A percentile compares a stretch with the other conserved stretches of the same genome.
These are phyloP conservation scores for Pythium volutum DNA, from an alignment of 352 stramenopile species.

Conservation along the genomic window DNA sequence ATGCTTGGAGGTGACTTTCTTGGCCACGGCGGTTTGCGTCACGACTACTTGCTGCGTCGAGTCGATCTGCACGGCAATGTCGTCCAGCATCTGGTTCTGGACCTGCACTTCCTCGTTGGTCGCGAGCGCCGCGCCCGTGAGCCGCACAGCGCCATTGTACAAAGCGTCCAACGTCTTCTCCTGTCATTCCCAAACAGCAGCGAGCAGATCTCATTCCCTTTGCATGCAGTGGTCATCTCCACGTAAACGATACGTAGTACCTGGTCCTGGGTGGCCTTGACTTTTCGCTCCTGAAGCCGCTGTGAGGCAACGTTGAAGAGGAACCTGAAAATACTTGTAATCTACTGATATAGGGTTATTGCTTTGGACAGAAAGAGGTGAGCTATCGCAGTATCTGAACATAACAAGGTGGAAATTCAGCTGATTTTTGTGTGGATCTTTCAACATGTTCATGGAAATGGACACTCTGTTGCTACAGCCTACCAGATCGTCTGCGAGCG, in stretches of 20 bases:
- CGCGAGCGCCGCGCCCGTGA: slow-evolving; percentile 52
- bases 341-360: no score
- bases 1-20: slow-evolving; percentile 43
- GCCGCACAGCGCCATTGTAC: slow-evolving; percentile 41
- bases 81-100: slow-evolving; percentile 61
- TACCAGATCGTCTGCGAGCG: no score
- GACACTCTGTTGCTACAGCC: no score
- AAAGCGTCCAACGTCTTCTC: slow-evolving; percentile 60
- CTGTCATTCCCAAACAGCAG: slow-evolving; percentile 15
- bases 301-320: no score
- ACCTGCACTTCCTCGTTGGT: slow-evolving; percentile 55
- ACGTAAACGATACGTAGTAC: slow-evolving; percentile 20
- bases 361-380: no score
- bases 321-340: no score
- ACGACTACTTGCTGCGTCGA: slow-evolving; percentile 42
- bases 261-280: slow-evolving; percentile 40
- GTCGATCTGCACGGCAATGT: slow-evolving; percentile 43
- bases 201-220: no score
- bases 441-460: no score
- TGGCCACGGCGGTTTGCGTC: slow-evolving; percentile 48
- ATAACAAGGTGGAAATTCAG: no score
- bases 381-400: no score
- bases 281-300: slow-evolving; percentile 20
- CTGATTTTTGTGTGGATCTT: no score
- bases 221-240: no score